phyloP scores from a whole-genome alignment of 2,329 filamentous ascomycete species.

The Pseudogymnoascus sp. region DNA sequence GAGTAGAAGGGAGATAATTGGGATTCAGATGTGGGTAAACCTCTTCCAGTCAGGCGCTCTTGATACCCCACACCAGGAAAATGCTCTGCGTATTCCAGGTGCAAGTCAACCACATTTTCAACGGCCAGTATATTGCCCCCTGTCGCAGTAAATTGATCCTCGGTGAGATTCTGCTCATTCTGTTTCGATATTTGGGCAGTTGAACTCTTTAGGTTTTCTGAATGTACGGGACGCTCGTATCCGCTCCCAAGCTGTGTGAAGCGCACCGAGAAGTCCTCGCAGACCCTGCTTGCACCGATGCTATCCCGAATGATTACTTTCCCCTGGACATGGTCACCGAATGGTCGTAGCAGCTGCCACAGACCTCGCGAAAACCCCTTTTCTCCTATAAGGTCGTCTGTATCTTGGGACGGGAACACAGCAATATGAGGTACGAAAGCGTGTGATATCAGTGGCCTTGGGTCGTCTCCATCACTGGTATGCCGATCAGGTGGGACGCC shows the following conservation, averaged over 20 bases:
- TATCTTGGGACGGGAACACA: conserved; percentile 78
- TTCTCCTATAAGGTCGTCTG: conserved; percentile 65
- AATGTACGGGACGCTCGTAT: conserved; percentile 37
- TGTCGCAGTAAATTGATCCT: conserved; percentile 13
- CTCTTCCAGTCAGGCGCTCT: conserved; percentile 28
- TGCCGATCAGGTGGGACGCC: conserved; percentile 14
- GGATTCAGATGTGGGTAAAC: neutral
- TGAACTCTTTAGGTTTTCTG: neutral
- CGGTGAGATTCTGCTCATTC: conserved; percentile 13
- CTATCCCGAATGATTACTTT: conserved; percentile 89
- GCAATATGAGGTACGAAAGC: conserved; percentile 86
- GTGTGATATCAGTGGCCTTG: conserved; percentile 61
- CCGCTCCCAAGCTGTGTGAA: conserved; percentile 65
- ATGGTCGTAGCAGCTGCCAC: conserved; percentile 78
- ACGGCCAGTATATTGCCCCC: conserved; percentile 56
- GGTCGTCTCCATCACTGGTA: conserved; percentile 32
- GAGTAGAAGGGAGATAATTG: conserved; percentile 70
- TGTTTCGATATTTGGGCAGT: neutral
- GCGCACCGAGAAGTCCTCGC: conserved; percentile 83
- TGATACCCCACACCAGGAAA: conserved; percentile 23
- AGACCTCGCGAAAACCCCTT: conserved; percentile 82
- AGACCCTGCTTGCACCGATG: conserved; percentile 69
- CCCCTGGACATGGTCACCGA: conserved; percentile 78
- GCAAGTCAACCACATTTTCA: conserved; percentile 71
- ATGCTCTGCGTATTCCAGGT: conserved; percentile 66